These are phyloP conservation scores for Macrocybe gigantea DNA, from an alignment of 768 basidiomycete genomes.

Conservation along the genomic window DNA sequence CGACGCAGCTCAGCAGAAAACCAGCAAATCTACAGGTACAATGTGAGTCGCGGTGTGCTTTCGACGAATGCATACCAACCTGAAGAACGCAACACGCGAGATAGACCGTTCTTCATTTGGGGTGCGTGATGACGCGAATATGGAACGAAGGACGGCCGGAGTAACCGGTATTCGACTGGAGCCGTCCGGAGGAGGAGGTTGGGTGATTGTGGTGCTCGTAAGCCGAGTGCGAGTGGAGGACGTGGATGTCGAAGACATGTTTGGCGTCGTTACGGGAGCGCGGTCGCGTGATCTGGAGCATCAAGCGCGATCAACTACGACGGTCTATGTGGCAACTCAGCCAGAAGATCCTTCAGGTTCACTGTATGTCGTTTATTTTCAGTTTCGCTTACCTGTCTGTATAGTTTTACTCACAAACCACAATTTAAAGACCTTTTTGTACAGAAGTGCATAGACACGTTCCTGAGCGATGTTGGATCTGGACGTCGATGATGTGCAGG, in stretches of 20 bases:
- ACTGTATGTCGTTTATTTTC: constrained; percentile 3
- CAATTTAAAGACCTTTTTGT: too few relatives aligned
- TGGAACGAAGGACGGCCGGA: constrained; percentile 73
- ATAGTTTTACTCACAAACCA: too few relatives aligned
- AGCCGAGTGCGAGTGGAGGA: constrained; percentile 47
- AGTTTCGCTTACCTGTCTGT: too few relatives aligned
- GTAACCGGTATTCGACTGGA: constrained; percentile 74
- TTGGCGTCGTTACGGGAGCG: constrained; percentile 11
- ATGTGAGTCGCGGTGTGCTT: constrained; percentile 1
- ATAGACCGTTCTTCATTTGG: constrained; percentile 79
- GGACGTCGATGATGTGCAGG: constrained; percentile 19
- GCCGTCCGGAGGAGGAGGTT: constrained; percentile 32
- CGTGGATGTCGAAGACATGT: constrained; percentile 39
- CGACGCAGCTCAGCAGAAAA: constrained; percentile 76
- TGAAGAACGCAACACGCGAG: constrained; percentile 82
- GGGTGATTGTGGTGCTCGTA: constrained; percentile 28
- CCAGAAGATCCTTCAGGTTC: too few relatives aligned
- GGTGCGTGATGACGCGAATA: constrained; percentile 82
- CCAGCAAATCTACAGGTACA: constrained; percentile 59
- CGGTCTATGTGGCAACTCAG: too few relatives aligned
- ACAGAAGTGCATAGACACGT: background rate
- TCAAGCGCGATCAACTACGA: background rate
- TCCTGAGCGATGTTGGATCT: constrained; percentile 16
- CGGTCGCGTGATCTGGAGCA: constrained; percentile 13
- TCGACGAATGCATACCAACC: constrained; percentile 33